Conservation (phyloP, 495 filamentous ascomycete species). For the Pyrenopolyporus hunteri region DNA sequence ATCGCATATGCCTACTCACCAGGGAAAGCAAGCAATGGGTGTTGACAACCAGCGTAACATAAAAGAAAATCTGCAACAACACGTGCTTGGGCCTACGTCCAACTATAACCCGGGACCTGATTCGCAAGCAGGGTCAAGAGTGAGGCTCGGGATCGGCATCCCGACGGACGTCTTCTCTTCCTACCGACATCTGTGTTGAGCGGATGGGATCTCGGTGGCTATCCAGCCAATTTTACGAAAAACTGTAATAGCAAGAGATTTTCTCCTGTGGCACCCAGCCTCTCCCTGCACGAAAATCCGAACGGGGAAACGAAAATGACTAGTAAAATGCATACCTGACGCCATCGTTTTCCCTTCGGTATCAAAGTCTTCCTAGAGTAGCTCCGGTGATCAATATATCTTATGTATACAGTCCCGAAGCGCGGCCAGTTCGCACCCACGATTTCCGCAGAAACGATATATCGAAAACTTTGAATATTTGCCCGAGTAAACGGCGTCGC, state of each 20-base stretch:
- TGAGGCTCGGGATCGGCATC: constrained; percentile 37
- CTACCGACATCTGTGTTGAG: constrained; percentile 13
- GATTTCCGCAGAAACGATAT: constrained; percentile 3
- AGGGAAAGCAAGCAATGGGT: constrained; percentile 20
- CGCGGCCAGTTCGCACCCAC: neutral
- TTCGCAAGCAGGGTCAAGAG: constrained; percentile 20
- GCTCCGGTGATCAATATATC: neutral
- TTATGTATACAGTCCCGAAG: neutral
- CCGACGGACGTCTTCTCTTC: constrained; percentile 11
- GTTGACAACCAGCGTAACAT: constrained; percentile 22
- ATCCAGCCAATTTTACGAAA: neutral
- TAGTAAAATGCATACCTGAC: constrained; percentile 5
- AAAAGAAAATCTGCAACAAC: constrained; percentile 16
- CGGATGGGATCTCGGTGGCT: constrained; percentile 21
- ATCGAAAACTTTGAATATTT: constrained; percentile 6
- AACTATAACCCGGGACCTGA: constrained; percentile 34
- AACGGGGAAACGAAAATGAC: constrained; percentile 17
- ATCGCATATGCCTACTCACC: constrained; percentile 33
- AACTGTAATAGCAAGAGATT: neutral
- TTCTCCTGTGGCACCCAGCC: constrained; percentile 11
- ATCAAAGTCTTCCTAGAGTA: neutral
- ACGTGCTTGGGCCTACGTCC: constrained; percentile 28
- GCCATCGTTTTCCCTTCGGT: constrained; percentile 7
- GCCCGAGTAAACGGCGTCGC: constrained; percentile 10
- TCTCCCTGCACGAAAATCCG: constrained; percentile 18